Evolutionary conservation across 2,329 filamentous ascomycete species (phyloP).

Genomic region (Neofusicoccum cordaticola): DNA sequence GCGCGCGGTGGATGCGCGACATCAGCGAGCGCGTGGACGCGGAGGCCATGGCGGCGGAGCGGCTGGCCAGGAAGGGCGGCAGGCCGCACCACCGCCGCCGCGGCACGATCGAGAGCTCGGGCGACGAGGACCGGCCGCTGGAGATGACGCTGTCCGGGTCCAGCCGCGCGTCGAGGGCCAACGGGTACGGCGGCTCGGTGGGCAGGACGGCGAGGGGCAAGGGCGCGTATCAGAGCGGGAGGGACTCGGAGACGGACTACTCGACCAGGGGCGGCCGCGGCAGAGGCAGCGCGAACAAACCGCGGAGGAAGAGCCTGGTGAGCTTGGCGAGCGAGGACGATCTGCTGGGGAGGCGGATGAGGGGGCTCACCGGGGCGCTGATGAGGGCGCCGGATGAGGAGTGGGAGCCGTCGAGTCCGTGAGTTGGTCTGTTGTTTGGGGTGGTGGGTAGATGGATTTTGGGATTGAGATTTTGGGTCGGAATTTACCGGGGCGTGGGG

Average conservation of each 20-base stretch:
- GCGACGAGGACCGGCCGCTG: conserved; percentile 75
- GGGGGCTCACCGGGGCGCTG: conserved; percentile 42
- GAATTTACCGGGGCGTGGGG: too few relatives aligned
- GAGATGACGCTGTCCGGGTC: conserved; percentile 62
- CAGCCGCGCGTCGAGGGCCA: conserved; percentile 18
- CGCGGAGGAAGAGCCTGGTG: conserved; percentile 41
- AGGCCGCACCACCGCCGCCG: conserved; percentile 46
- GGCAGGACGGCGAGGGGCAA: not conserved
- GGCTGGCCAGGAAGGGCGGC: not conserved
- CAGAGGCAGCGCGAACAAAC: conserved; percentile 24
- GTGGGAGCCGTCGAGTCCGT: conserved; percentile 15
- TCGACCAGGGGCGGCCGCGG: not conserved
- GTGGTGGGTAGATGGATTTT: too few relatives aligned
- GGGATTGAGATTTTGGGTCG: too few relatives aligned
- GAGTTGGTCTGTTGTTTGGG: not conserved
- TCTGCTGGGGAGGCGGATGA: conserved; percentile 48
- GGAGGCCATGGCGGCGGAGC: conserved; percentile 24
- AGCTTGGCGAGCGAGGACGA: conserved; percentile 49
- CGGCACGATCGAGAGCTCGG: conserved; percentile 59
- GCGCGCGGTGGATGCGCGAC: conserved; percentile 77
- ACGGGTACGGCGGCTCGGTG: not conserved
- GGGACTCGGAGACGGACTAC: conserved; percentile 3
- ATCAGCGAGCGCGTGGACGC: conserved; percentile 59
- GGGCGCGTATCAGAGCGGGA: not conserved
- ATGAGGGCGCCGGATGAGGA: conserved; percentile 26